A percentile compares a stretch with the other conserved stretches of the same genome.
Evolutionary conservation across 2,329 filamentous ascomycete species (phyloP).

Genomic region (Mycosphaerelloides madeirae): DNA sequence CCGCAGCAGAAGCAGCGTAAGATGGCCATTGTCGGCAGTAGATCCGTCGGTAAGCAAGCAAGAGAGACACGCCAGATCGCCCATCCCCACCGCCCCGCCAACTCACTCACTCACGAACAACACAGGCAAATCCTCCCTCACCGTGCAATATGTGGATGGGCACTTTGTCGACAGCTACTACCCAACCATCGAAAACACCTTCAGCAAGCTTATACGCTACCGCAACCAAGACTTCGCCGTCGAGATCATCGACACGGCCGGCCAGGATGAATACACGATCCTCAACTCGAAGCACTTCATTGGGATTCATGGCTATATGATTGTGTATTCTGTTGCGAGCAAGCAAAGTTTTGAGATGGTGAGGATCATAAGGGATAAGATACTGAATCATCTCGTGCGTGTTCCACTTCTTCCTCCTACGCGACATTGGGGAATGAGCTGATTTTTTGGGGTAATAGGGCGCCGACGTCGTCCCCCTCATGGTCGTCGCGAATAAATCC

Average conservation of each 20-base stretch:
- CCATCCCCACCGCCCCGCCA: neutral
- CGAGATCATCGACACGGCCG: slow-evolving; percentile 97
- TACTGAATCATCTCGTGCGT: slow-evolving; percentile 85
- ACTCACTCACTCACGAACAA: too few relatives aligned
- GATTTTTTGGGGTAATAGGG: slow-evolving; percentile 52
- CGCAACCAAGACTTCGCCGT: slow-evolving; percentile 91
- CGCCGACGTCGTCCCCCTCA: slow-evolving; percentile 84
- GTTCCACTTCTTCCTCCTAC: too few relatives aligned
- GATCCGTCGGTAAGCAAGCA: slow-evolving; percentile 75
- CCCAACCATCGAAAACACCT: slow-evolving; percentile 98
- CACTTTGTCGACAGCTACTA: slow-evolving; percentile 99
- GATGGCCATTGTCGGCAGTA: slow-evolving; percentile 91
- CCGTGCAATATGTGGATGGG: slow-evolving; percentile 93
- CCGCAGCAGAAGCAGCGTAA: slow-evolving; percentile 81
- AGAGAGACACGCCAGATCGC: too few relatives aligned
- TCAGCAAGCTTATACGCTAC: slow-evolving; percentile 89
- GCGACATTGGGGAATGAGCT: too few relatives aligned
- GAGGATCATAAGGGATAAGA: slow-evolving; percentile 91
- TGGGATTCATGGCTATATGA: slow-evolving; percentile 96
- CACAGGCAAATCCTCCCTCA: slow-evolving; percentile 94
- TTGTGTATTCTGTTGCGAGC: slow-evolving; percentile 95
- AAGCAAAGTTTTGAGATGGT: slow-evolving; percentile 97
- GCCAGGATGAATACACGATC: slow-evolving; percentile 96
- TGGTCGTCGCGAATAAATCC: slow-evolving; percentile 95
- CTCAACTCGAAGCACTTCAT: slow-evolving; percentile 99